Percentiles rank a stretch among this genome's conserved stretches.
phyloP scores from a whole-genome alignment of 1,284 basidiomycete species.

The Tilletiopsis washingtonensis region DNA sequence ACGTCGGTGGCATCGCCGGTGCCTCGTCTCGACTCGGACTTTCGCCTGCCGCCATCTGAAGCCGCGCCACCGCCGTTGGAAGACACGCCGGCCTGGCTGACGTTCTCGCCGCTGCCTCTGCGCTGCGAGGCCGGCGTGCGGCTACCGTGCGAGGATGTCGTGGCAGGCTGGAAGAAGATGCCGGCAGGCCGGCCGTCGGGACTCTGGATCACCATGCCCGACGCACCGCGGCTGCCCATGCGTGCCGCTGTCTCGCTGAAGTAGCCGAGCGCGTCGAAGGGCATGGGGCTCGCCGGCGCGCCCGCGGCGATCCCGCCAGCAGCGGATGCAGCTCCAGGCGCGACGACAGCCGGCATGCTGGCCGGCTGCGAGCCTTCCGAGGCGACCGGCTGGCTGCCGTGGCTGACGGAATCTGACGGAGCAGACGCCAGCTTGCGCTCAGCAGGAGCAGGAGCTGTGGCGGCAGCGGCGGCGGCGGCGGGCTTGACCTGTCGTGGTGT shows the following conservation, averaged over 20 bases:
- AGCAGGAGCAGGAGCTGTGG: too few species aligned
- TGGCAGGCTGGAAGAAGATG: conserved; percentile 79
- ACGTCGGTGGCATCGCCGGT: not conserved
- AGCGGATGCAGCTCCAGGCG: too few species aligned
- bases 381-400: not conserved
- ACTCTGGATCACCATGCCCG: conserved; percentile 81
- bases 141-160: not conserved
- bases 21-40: not conserved
- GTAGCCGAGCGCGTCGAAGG: conserved; percentile 69
- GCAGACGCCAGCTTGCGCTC: too few species aligned
- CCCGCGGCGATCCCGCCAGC: too few species aligned
- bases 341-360: not conserved
- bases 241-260: conserved; percentile 66
- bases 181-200: conserved; percentile 86
- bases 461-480: too few species aligned
- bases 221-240: conserved; percentile 66
- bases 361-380: not conserved
- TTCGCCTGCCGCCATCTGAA: too few species aligned
- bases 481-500: too few species aligned
- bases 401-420: too few species aligned
- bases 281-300: conserved; percentile 21
- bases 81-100: not conserved
- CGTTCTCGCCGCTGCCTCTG: not conserved
- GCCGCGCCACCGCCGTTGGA: not conserved
- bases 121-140: not conserved